Percentiles rank a stretch among this genome's conserved stretches.
Conservation (phyloP, 345 rosid genomes). For the Salix caprea region DNA sequence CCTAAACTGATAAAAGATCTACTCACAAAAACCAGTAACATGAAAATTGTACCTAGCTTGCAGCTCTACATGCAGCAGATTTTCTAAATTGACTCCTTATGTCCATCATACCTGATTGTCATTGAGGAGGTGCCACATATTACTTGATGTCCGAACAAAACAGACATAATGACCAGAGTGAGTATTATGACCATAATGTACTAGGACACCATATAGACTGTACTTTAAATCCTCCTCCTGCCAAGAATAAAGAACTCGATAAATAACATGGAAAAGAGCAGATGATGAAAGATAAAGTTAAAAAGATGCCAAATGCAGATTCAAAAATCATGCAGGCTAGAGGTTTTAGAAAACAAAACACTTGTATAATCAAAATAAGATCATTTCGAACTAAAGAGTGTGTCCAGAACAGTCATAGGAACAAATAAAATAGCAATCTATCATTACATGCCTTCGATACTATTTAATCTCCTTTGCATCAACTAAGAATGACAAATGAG, state of each 20-base stretch:
- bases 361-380: background rate
- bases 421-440: too few species aligned
- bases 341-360: too few species aligned
- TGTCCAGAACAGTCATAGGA: too few species aligned
- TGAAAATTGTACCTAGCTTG: background rate
- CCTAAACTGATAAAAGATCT: background rate
- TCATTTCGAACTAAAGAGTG: background rate
- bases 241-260: conserved; percentile 8
- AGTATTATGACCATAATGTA: conserved; percentile 81
- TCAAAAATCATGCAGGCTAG: too few species aligned
- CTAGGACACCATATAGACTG: conserved; percentile 87
- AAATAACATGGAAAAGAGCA: background rate
- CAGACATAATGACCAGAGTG: conserved; percentile 91
- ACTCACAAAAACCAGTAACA: background rate
- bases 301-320: background rate
- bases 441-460: background rate
- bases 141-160: conserved; percentile 87
- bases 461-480: background rate
- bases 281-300: background rate
- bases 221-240: conserved; percentile 92
- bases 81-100: background rate
- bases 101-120: conserved; percentile 64
- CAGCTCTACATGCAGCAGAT: background rate
- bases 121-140: conserved; percentile 90
- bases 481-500: background rate